phyloP scores from a whole-genome alignment of 306 rosid genomes.

The Prunus fruticosa region DNA sequence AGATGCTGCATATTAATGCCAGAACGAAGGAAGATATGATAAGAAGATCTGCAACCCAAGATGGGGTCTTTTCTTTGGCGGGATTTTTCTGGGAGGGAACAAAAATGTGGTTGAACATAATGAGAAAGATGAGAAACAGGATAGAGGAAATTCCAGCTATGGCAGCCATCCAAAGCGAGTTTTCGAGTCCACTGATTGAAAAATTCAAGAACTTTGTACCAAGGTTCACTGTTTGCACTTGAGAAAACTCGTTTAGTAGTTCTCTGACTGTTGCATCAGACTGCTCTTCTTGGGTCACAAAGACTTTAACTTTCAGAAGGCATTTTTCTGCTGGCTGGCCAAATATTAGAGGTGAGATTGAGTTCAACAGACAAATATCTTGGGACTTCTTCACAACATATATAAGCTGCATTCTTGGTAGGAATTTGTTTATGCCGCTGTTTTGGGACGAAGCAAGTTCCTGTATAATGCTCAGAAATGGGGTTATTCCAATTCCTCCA shows the following conservation, averaged over 20 bases:
- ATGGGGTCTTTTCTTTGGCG: conserved; percentile 52
- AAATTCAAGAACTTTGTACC: conserved; percentile 39
- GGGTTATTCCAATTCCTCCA: conserved; percentile 91
- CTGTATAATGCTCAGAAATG: conserved; percentile 76
- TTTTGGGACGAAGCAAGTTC: conserved; percentile 48
- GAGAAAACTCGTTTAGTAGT: conserved; percentile 35
- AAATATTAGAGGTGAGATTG: conserved; percentile 54
- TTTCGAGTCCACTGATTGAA: conserved; percentile 60
- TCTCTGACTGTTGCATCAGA: conserved; percentile 39
- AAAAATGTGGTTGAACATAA: conserved; percentile 51
- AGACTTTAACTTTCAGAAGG: conserved; percentile 51
- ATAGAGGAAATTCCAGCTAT: conserved; percentile 53
- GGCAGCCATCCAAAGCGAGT: conserved; percentile 58
- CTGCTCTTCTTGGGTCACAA: conserved; percentile 73
- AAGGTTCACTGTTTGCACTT: conserved; percentile 47
- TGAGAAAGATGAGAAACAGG: conserved; percentile 45
- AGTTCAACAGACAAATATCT: conserved; percentile 55
- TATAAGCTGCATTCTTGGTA: conserved; percentile 57
- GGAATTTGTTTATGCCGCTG: conserved; percentile 28
- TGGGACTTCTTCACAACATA: conserved; percentile 60
- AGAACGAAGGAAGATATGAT: conserved; percentile 52
- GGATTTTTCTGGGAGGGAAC: conserved; percentile 38
- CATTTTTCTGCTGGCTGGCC: conserved; percentile 38
- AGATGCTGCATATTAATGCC: conserved; percentile 42
- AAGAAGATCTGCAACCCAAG: conserved; percentile 63